Base-by-base conservation (phyloP, 495 filamentous ascomycete species). In the Aspergillus bridgeri region DNA sequence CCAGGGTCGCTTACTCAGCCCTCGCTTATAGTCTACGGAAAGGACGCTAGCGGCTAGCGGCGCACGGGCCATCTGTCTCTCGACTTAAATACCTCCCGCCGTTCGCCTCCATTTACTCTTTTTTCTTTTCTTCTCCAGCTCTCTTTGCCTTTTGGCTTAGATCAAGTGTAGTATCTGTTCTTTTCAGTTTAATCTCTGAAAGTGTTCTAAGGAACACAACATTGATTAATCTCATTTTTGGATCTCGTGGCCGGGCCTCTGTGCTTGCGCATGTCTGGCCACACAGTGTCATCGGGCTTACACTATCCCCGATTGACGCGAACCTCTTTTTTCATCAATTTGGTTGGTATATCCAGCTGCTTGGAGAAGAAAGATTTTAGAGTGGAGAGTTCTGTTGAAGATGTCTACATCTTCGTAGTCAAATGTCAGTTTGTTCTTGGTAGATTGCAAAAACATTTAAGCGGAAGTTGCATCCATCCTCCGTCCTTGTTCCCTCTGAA, bases 141-240 rank as follows among this genome's bases (percentile, higher is more conserved):
- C 77, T 82, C 79, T 78, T 81, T 81, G 75, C 74, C 78, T 73
- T 73, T 77, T 79, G 74, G 79, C 80, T 79, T 75, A 94, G 90
- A 93, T 94, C 90, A 93, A 92, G 90, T 94, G 89, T 94, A 93
- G 90, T 94, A 96, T 94, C 90, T 95, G 90, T 95, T 95, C 90
- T 95, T 92, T 92, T 92, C 88, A 93, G 89, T 92, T 91, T 92
- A 91, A 92, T 83, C 79, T 82, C 81, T 83, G 81, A 83, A 83
- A 83, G 78, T 78, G 71, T 76, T 73, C 85, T 83, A 87, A 75
- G 79, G 84, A 79, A 79, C 78, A 82, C 81, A 88, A 82, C 83
- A 80, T 80, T 86, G 86, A 90, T 92, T 92, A 90, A 83, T 82
- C 86, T 81, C 79, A 90, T 92, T 90, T 91, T 90, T 81, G 80